Evolutionary conservation across 164 flowering plant species (phyloP), one percentile per base, ranked within the genome.

Genomic region (Hamamelis virginiana): DNA sequence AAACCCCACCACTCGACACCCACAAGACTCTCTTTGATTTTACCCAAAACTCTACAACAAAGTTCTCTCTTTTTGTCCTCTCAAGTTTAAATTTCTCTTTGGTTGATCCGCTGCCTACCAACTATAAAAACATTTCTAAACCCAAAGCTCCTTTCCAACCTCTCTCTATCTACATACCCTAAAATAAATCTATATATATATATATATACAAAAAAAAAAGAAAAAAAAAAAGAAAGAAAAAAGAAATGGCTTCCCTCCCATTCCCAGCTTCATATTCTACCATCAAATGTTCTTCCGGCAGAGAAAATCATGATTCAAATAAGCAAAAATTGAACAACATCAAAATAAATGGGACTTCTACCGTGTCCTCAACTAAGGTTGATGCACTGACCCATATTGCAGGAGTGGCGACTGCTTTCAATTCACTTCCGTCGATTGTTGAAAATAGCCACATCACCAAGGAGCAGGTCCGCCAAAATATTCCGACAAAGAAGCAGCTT

Each of bases 401-500:
- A n/a, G 74, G 75, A 10, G 68, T 41, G 11, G 73, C 82, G 9
- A 53, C 73, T n/a, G 62, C 78, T 10, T 48, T 61, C 10, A 60
- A 71, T 57, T 45, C 80, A 0, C 41, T 65, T 16, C 26, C 74
- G 14, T 13, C 80, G 13, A 64, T 59, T n/a, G n/a, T 19, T 23
- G 78, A 66, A 47, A 75, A 72, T 52, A 73, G 62, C 3, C 26
- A 27, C 50, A 10, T 62, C 22, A 14, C 18, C 22, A 18, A 66
- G 1, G 81, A 76, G 33, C 68, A 65, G 38, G 16, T 41, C 23
- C 80, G 87, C 0, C 86, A 81, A 65, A 82, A 80, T 45, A 86
- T 84, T 33, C 86, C 90, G 8, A 84, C 85, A 1, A 67, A 80
- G 82, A 84, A 80, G 77, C 84, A 80, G 72, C 59, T 71, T 38